A percentile compares a stretch with the other conserved stretches of the same genome.
phyloP scores from a whole-genome alignment of 768 basidiomycete species.

The Tricholomella constricta region DNA sequence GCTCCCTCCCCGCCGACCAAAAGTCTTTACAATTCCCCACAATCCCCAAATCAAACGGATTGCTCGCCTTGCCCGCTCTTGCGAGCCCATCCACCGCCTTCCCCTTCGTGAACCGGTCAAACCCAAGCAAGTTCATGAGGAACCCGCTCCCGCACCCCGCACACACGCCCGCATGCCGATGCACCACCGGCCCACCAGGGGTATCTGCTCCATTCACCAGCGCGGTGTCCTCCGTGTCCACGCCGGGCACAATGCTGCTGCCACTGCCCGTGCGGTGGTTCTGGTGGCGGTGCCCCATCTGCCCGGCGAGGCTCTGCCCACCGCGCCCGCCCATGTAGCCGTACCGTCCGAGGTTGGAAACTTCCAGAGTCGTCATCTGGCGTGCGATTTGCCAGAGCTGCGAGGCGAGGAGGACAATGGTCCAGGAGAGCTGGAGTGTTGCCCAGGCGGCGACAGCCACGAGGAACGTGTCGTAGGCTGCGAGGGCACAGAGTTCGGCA shows the following conservation, averaged over 20 bases:
- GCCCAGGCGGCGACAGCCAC: slow-evolving; percentile 83
- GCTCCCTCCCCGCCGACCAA: slow-evolving; percentile 83
- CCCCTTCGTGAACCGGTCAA: slow-evolving; percentile 93
- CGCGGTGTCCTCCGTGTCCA: slow-evolving; percentile 50
- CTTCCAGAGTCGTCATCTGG: slow-evolving; percentile 96
- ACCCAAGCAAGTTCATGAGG: slow-evolving; percentile 87
- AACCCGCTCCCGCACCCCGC: slow-evolving; percentile 59
- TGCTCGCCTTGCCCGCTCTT: slow-evolving; percentile 71
- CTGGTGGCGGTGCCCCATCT: slow-evolving; percentile 78
- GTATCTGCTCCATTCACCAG: slow-evolving; percentile 32
- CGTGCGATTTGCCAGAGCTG: slow-evolving; percentile 92
- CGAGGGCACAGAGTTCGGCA: slow-evolving; percentile 65
- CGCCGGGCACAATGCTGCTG: slow-evolving; percentile 37
- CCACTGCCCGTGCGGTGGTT: slow-evolving; percentile 21
- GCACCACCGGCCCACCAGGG: slow-evolving; percentile 33
- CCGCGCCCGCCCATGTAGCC: slow-evolving; percentile 97
- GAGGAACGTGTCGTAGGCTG: slow-evolving; percentile 79
- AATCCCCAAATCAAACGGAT: slow-evolving; percentile 90
- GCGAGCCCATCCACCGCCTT: slow-evolving; percentile 86
- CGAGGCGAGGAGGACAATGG: slow-evolving; percentile 77
- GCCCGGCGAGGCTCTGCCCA: slow-evolving; percentile 61
- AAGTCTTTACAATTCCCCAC: slow-evolving; percentile 88
- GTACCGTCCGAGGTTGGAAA: slow-evolving; percentile 91
- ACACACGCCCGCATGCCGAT: slow-evolving; percentile 47
- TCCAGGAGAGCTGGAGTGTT: slow-evolving; percentile 95